Evolutionary conservation across 306 rosid species (phyloP).

Genomic region (Sindora glabra): DNA sequence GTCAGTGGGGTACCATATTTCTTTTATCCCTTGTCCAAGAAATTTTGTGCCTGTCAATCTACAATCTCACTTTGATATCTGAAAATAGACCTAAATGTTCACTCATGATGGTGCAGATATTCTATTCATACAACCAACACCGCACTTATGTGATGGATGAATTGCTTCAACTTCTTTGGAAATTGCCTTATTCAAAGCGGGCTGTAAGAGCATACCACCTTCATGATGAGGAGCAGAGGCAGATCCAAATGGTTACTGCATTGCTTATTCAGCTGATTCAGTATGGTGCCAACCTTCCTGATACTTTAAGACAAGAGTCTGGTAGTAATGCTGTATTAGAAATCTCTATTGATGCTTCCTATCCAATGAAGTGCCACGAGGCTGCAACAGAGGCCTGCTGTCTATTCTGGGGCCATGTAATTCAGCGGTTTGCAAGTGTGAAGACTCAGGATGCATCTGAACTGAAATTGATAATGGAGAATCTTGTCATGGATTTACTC

Average conservation of each 20-base stretch:
- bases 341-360: slow-evolving; percentile 52
- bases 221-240: slow-evolving; percentile 93
- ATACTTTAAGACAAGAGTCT: slow-evolving; percentile 66
- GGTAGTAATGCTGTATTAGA: slow-evolving; percentile 65
- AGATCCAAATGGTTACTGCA: slow-evolving; percentile 96
- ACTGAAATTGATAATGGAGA: slow-evolving; percentile 79
- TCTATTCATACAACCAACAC: slow-evolving; percentile 76
- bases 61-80: not conserved
- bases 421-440: slow-evolving; percentile 75
- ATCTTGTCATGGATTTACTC: slow-evolving; percentile 84
- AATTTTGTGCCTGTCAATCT: slow-evolving; percentile 5
- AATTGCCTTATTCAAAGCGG: slow-evolving; percentile 79
- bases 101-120: slow-evolving; percentile 61
- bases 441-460: slow-evolving; percentile 92
- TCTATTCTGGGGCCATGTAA: slow-evolving; percentile 86
- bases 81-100: not conserved
- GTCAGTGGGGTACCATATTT: slow-evolving; percentile 66
- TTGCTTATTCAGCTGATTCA: slow-evolving; percentile 86
- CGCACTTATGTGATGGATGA: slow-evolving; percentile 91
- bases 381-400: slow-evolving; percentile 74
- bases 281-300: slow-evolving; percentile 89
- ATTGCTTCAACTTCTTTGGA: slow-evolving; percentile 81
- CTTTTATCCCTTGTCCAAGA: slow-evolving; percentile 9
- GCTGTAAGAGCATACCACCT: slow-evolving; percentile 82
- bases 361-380: slow-evolving; percentile 64